Percentiles rank a stretch among this genome's conserved stretches.
These are phyloP conservation scores for Lachnellula willkommii DNA, from an alignment of 2,329 filamentous ascomycete species.

Conservation along the genomic window DNA sequence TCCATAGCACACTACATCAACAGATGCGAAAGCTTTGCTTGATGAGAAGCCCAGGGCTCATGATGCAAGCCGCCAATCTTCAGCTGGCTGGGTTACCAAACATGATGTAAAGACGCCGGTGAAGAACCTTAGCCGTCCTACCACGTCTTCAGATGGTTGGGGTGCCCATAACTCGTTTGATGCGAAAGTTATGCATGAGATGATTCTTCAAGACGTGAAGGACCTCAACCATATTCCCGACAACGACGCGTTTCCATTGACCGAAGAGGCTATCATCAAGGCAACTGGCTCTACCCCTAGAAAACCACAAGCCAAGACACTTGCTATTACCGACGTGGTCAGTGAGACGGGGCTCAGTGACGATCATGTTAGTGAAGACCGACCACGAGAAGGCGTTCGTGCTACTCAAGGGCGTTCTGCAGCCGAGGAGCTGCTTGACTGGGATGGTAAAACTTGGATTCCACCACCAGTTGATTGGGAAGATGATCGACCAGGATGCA, in stretches of 20 bases:
- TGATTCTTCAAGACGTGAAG: not conserved
- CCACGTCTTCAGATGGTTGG: not conserved
- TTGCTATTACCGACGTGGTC: not conserved
- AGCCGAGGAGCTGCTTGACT: constrained; percentile 19
- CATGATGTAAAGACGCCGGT: not conserved
- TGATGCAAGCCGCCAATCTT: too few relatives aligned
- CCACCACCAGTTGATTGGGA: constrained; percentile 25
- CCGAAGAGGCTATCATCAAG: constrained; percentile 5
- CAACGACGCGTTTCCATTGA: not conserved
- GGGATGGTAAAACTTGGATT: constrained; percentile 18
- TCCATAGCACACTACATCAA: not conserved
- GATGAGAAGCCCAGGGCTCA: not conserved
- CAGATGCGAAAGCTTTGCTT: not conserved
- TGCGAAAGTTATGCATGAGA: not conserved
- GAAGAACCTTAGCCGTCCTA: not conserved
- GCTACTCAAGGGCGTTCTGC: constrained; percentile 18
- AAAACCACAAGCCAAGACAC: not conserved
- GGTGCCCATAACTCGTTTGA: not conserved
- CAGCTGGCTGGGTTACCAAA: too few relatives aligned
- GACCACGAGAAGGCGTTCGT: constrained; percentile 16
- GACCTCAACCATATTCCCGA: not conserved
- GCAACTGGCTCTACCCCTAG: constrained; percentile 5
- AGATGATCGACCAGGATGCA: constrained; percentile 19
- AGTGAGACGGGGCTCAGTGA: not conserved
- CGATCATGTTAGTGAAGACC: not conserved